A percentile compares a stretch with the other conserved stretches of the same genome.
Conservation (phyloP, 768 basidiomycete genomes). For the Termitomyces sp. region DNA sequence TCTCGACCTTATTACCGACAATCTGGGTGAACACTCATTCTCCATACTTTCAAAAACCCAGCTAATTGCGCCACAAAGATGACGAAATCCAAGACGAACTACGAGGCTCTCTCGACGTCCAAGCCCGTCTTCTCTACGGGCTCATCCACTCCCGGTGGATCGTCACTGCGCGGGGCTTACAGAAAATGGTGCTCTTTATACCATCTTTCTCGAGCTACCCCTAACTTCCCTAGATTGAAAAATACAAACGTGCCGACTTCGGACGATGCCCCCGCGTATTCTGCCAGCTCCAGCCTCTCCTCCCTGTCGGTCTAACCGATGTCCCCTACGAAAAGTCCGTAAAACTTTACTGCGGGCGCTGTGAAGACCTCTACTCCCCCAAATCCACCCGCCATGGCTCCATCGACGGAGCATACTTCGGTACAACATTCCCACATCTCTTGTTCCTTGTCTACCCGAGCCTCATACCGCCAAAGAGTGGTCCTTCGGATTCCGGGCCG, state of each 20-base stretch:
- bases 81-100: slow-evolving; percentile 95
- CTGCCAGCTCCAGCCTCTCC: slow-evolving; percentile 91
- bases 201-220: neutral
- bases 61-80: slow-evolving; percentile 43
- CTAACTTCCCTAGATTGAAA: slow-evolving; percentile 65
- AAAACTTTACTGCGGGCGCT: slow-evolving; percentile 97
- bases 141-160: slow-evolving; percentile 98
- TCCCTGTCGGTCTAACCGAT: slow-evolving; percentile 96
- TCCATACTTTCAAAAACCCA: neutral
- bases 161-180: slow-evolving; percentile 87
- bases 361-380: slow-evolving; percentile 98
- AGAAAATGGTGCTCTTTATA: slow-evolving; percentile 76
- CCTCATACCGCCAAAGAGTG: slow-evolving; percentile 82
- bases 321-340: slow-evolving; percentile 98
- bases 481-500: slow-evolving; percentile 36
- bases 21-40: slow-evolving; percentile 66
- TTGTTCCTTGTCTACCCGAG: slow-evolving; percentile 96
- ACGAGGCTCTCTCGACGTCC: slow-evolving; percentile 90
- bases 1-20: slow-evolving; percentile 94
- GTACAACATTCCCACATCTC: slow-evolving; percentile 96
- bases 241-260: slow-evolving; percentile 98
- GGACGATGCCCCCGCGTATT: slow-evolving; percentile 97
- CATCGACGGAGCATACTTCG: slow-evolving; percentile 98
- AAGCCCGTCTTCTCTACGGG: slow-evolving; percentile 91
- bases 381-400: slow-evolving; percentile 96